Evolutionary conservation across 2,329 filamentous ascomycete genomes (phyloP).

Genomic region (Blastomyces parvus): DNA sequence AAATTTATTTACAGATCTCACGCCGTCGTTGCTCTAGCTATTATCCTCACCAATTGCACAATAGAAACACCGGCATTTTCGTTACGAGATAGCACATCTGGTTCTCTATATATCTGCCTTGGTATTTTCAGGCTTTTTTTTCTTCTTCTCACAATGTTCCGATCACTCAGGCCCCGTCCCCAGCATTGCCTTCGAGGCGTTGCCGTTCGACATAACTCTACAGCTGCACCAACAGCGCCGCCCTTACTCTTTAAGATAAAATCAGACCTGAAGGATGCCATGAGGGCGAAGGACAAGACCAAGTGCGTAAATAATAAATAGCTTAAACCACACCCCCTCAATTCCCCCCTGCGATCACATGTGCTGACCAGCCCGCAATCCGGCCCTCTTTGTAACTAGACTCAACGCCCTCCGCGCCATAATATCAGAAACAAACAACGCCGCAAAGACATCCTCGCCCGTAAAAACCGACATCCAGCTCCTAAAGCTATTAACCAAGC

Average conservation of each 20-base stretch:
- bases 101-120: neutral
- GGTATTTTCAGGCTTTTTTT: neutral
- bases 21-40: neutral
- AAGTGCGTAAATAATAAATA: slow-evolving; percentile 28
- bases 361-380: neutral
- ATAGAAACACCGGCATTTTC: neutral
- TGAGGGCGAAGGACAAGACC: slow-evolving; percentile 41
- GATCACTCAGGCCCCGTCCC: slow-evolving; percentile 22
- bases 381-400: slow-evolving; percentile 20
- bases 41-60: slow-evolving; percentile 4
- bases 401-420: slow-evolving; percentile 41
- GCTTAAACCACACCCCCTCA: neutral
- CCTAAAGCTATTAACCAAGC: slow-evolving; percentile 39
- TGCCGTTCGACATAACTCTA: slow-evolving; percentile 32
- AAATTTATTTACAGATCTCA: neutral
- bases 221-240: slow-evolving; percentile 27
- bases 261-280: slow-evolving; percentile 40
- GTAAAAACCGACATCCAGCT: slow-evolving; percentile 41
- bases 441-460: slow-evolving; percentile 38
- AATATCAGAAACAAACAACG: slow-evolving; percentile 43
- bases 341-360: slow-evolving; percentile 5
- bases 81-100: neutral
- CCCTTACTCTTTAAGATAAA: slow-evolving; percentile 38
- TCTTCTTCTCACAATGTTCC: slow-evolving; percentile 23
- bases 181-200: slow-evolving; percentile 14